These are phyloP conservation scores for Obba rivulosa DNA, from an alignment of 768 basidiomycete species.

Conservation along the genomic window DNA sequence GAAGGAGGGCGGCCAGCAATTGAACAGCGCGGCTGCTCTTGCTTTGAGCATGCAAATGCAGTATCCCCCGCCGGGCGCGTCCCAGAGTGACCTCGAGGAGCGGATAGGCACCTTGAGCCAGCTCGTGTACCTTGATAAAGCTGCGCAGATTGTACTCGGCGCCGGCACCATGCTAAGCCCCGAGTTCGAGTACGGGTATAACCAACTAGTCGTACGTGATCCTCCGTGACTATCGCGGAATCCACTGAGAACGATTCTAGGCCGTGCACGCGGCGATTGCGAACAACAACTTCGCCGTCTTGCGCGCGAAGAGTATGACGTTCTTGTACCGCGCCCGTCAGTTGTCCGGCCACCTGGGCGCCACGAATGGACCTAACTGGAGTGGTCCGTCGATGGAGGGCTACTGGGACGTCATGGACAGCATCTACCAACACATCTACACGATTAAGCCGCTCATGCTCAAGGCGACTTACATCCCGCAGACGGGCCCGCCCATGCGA, in stretches of 20 bases:
- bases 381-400: constrained; percentile 11
- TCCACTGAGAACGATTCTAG: constrained; percentile 6
- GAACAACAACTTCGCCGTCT: constrained; percentile 14
- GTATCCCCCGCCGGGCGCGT: constrained; percentile 3
- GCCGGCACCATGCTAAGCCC: constrained; percentile 8
- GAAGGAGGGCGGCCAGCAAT: constrained; percentile 14
- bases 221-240: background rate
- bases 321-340: constrained; percentile 6
- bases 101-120: constrained; percentile 18
- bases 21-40: constrained; percentile 3
- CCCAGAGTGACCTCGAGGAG: constrained; percentile 5
- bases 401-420: constrained; percentile 21
- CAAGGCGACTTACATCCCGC: constrained; percentile 14
- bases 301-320: constrained; percentile 13
- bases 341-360: constrained; percentile 4
- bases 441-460: constrained; percentile 16
- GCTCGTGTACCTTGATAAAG: constrained; percentile 19
- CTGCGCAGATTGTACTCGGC: constrained; percentile 14
- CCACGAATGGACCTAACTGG: constrained; percentile 4
- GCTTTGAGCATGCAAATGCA: background rate
- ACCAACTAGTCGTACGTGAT: background rate
- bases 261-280: constrained; percentile 9
- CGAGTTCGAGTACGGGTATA: constrained; percentile 12
- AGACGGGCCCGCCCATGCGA: constrained; percentile 1
- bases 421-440: constrained; percentile 13